Conservation (phyloP, 2,329 filamentous ascomycete species). For the Aspergillus chevalieri region DNA sequence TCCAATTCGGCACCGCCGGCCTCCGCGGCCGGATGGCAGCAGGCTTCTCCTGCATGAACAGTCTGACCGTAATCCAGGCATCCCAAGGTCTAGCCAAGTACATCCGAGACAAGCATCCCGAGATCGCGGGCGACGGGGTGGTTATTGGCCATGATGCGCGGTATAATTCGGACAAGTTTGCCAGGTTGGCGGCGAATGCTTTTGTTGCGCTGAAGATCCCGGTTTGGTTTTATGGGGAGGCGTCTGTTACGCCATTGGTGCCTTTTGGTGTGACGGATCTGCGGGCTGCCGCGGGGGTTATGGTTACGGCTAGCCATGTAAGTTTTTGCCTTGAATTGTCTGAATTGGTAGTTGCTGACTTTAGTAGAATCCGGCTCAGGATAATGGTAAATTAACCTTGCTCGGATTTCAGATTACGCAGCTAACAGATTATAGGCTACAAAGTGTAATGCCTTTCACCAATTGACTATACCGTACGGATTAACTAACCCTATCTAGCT, state of each 20-base stretch:
- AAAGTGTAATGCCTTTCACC: slow-evolving; percentile 45
- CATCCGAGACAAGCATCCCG: slow-evolving; percentile 42
- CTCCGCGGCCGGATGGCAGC: slow-evolving; percentile 60
- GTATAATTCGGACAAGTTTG: slow-evolving; percentile 57
- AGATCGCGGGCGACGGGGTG: slow-evolving; percentile 43
- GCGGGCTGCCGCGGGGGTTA: slow-evolving; percentile 53
- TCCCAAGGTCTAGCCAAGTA: slow-evolving; percentile 61
- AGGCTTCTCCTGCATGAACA: slow-evolving; percentile 58
- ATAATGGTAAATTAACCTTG: slow-evolving; percentile 45
- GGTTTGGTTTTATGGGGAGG: slow-evolving; percentile 54
- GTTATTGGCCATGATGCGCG: slow-evolving; percentile 60
- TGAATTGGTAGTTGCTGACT: not conserved
- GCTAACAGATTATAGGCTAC: slow-evolving; percentile 41
- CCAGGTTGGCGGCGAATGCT: slow-evolving; percentile 53
- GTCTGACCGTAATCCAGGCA: slow-evolving; percentile 55
- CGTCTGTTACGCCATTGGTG: slow-evolving; percentile 56
- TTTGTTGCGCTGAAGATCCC: slow-evolving; percentile 54
- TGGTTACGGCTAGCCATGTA: slow-evolving; percentile 60
- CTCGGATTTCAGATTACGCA: not conserved
- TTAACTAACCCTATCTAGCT: slow-evolving; percentile 33
- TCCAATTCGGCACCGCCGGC: slow-evolving; percentile 58
- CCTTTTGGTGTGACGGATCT: slow-evolving; percentile 54
- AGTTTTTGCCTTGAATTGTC: slow-evolving; percentile 7
- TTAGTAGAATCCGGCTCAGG: slow-evolving; percentile 51
- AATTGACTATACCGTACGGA: slow-evolving; percentile 1